phyloP scores from a whole-genome alignment of 2,329 filamentous ascomycete species.

The Biscogniauxia sp. region DNA sequence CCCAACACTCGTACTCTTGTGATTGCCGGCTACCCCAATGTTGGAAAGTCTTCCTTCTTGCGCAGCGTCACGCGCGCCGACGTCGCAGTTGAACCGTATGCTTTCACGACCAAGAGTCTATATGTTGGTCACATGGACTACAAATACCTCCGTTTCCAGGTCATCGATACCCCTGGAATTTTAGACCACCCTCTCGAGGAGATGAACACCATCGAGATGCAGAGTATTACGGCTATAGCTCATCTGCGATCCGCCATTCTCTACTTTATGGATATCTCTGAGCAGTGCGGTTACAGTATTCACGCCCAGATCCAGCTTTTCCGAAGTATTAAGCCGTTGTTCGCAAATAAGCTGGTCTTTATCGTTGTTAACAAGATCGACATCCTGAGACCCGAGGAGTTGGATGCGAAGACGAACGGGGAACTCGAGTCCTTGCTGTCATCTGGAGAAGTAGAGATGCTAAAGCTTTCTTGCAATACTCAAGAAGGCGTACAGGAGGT shows the following conservation, averaged over 20 bases:
- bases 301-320: slow-evolving; percentile 91
- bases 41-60: slow-evolving; percentile 95
- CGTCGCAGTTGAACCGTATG: slow-evolving; percentile 96
- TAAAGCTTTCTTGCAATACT: slow-evolving; percentile 93
- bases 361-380: slow-evolving; percentile 99
- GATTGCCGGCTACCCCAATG: slow-evolving; percentile 97
- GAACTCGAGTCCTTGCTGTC: slow-evolving; percentile 79
- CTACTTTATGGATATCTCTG: slow-evolving; percentile 92
- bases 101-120: slow-evolving; percentile 95
- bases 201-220: slow-evolving; percentile 99
- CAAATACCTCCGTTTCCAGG: slow-evolving; percentile 78
- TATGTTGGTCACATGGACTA: slow-evolving; percentile 98
- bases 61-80: slow-evolving; percentile 90
- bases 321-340: slow-evolving; percentile 93
- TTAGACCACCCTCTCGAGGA: slow-evolving; percentile 96
- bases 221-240: slow-evolving; percentile 95
- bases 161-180: slow-evolving; percentile 98
- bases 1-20: slow-evolving; percentile 94
- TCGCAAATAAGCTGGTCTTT: slow-evolving; percentile 96
- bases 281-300: slow-evolving; percentile 73
- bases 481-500: slow-evolving; percentile 91
- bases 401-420: slow-evolving; percentile 74
- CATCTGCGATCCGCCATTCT: slow-evolving; percentile 93
- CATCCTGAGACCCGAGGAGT: slow-evolving; percentile 79
- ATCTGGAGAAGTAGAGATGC: slow-evolving; percentile 84